Conservation (phyloP, 805 yeast genomes). For the Debaryomyces hansenii region DNA sequence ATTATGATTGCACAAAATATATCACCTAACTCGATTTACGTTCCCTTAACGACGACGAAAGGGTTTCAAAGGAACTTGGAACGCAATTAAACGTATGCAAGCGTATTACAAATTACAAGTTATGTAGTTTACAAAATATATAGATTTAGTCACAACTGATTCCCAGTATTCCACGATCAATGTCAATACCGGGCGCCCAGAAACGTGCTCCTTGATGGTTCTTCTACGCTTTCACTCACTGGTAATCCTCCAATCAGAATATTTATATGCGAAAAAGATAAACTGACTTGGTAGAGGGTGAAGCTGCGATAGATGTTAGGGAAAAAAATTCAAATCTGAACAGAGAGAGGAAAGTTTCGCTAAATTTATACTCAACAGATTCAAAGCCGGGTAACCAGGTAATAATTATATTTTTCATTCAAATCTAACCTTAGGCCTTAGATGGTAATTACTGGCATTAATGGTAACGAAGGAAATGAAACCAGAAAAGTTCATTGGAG, state of each 20-base stretch:
- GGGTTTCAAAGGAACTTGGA: too few relatives aligned
- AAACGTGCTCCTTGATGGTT: conserved; percentile 44
- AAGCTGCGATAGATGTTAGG: conserved; percentile 40
- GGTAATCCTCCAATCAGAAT: conserved; percentile 23
- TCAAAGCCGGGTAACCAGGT: background rate
- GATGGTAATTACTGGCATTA: background rate
- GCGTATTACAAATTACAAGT: too few relatives aligned
- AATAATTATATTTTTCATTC: too few relatives aligned
- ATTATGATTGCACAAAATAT: too few relatives aligned
- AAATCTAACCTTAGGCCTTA: too few relatives aligned
- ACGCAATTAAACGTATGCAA: too few relatives aligned
- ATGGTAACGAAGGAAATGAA: conserved; percentile 1
- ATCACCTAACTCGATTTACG: too few relatives aligned
- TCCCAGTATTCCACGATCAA: conserved; percentile 40
- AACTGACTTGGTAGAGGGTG: conserved; percentile 26
- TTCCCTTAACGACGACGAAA: too few relatives aligned
- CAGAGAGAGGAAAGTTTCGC: too few relatives aligned
- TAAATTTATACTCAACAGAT: too few relatives aligned
- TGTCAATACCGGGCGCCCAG: conserved; percentile 50
- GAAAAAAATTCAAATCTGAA: conserved; percentile 7
- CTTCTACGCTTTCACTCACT: conserved; percentile 38
- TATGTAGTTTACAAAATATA: background rate
- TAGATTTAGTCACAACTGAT: conserved; percentile 45
- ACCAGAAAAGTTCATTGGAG: conserved; percentile 32
- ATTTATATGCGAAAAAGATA: conserved; percentile 9